These are phyloP conservation scores for Irpex sp. DNA, from an alignment of 1,284 basidiomycete species.

Conservation along the genomic window DNA sequence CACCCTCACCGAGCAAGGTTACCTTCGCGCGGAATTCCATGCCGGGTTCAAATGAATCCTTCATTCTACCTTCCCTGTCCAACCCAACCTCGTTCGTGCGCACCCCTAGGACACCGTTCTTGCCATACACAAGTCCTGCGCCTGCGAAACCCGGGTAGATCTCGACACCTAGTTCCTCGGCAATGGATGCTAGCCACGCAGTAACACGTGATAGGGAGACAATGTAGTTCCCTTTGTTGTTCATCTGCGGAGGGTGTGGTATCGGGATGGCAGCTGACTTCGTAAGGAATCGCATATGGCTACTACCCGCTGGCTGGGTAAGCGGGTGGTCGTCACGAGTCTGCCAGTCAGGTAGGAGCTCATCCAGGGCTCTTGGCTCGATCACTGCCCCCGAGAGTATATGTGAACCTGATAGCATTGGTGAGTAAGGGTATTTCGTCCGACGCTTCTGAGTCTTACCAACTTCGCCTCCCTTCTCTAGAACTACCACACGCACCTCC, in stretches of 20 bases:
- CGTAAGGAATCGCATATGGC: conserved; percentile 89
- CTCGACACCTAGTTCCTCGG: conserved; percentile 91
- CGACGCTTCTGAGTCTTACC: conserved; percentile 47
- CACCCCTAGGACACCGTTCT: conserved; percentile 76
- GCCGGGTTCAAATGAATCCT: conserved; percentile 92
- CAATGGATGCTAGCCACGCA: conserved; percentile 87
- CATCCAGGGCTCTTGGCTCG: conserved; percentile 89
- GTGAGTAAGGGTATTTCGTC: background rate
- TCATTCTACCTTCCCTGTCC: conserved; percentile 75
- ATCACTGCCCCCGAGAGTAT: conserved; percentile 96
- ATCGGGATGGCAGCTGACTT: conserved; percentile 72
- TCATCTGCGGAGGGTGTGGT: conserved; percentile 98
- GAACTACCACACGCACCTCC: conserved; percentile 87
- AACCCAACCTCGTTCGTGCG: conserved; percentile 95
- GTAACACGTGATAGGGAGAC: conserved; percentile 88
- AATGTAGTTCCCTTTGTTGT: conserved; percentile 93
- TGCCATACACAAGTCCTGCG: conserved; percentile 73
- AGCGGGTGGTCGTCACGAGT: conserved; percentile 57
- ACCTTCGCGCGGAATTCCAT: conserved; percentile 96
- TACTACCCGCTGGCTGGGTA: conserved; percentile 77
- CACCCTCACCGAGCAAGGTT: conserved; percentile 94
- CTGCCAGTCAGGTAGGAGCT: conserved; percentile 89
- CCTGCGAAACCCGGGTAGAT: conserved; percentile 98
- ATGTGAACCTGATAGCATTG: conserved; percentile 69
- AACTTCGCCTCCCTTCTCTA: conserved; percentile 94